phyloP scores from a whole-genome alignment of 345 rosid genomes.

The Litchi chinensis region DNA sequence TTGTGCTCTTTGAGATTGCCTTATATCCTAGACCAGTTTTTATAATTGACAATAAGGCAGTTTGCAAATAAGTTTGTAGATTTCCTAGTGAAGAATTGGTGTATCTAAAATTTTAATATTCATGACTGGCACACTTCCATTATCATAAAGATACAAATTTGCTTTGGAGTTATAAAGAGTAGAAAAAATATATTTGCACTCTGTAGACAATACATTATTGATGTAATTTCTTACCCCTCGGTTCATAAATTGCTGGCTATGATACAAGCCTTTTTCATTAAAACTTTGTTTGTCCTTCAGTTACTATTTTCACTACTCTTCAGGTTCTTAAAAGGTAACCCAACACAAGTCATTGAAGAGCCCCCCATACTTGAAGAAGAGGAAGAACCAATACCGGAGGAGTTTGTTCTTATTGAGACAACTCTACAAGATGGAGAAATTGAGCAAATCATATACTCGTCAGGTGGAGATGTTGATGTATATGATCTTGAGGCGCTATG shows the following conservation, averaged over 20 bases:
- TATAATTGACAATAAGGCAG: neutral
- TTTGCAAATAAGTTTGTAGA: neutral
- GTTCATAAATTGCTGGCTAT: neutral
- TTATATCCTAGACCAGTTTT: neutral
- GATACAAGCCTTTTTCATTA: neutral
- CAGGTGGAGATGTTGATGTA: constrained; percentile 86
- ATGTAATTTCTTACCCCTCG: neutral
- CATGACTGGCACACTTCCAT: neutral
- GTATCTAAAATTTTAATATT: neutral
- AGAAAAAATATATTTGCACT: neutral
- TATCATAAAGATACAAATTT: neutral
- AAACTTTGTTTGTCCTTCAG: neutral
- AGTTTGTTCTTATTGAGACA: constrained; percentile 74
- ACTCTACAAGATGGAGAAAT: constrained; percentile 60
- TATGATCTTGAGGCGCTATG: constrained; percentile 92
- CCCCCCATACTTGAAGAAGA: constrained; percentile 58
- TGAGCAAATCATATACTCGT: constrained; percentile 86
- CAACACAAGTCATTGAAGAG: constrained; percentile 72
- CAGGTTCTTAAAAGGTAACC: constrained; percentile 64
- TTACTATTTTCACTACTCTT: neutral
- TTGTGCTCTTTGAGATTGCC: neutral
- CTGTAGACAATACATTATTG: neutral
- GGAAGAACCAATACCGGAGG: constrained; percentile 67
- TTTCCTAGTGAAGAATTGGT: neutral
- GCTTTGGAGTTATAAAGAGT: neutral